Evolutionary conservation across 73 alveolate genomes (phyloP).

Genomic region (Chromera velia): DNA sequence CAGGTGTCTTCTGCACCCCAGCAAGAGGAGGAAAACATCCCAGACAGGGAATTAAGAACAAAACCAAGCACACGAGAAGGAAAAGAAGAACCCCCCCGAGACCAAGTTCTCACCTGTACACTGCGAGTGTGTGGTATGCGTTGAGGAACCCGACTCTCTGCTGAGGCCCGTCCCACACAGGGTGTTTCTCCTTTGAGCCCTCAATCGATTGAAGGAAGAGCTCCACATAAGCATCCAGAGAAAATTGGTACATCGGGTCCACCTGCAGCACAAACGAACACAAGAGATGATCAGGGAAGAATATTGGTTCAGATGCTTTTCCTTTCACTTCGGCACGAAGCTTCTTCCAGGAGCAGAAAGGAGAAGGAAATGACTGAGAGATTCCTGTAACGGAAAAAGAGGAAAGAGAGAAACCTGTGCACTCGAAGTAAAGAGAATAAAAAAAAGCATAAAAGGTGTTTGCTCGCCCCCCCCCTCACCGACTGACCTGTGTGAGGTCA

Average conservation of each 20-base stretch:
- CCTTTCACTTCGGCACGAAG: too few relatives aligned
- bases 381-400: too few relatives aligned
- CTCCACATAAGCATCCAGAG: conserved; percentile 78
- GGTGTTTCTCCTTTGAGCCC: conserved; percentile 68
- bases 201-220: conserved; percentile 80
- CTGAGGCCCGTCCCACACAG: conserved; percentile 1
- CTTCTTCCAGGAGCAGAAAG: too few relatives aligned
- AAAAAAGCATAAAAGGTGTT: too few relatives aligned
- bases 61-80: background rate
- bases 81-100: background rate
- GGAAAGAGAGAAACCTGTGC: too few relatives aligned
- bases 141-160: conserved; percentile 38
- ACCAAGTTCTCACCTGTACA: conserved; percentile 6
- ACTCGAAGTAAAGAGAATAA: too few relatives aligned
- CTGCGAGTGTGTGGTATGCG: conserved; percentile 33
- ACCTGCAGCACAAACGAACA: too few relatives aligned
- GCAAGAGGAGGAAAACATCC: conserved; percentile 22
- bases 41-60: background rate
- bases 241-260: conserved; percentile 90
- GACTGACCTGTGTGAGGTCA: conserved; percentile 77
- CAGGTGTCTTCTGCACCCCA: conserved; percentile 69
- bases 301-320: too few relatives aligned
- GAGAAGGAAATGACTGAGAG: too few relatives aligned
- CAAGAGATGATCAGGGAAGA: too few relatives aligned
- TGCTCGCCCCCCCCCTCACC: too few relatives aligned